Base-by-base conservation (phyloP, 2,329 filamentous ascomycete species). In the Alternaria infectoria region DNA sequence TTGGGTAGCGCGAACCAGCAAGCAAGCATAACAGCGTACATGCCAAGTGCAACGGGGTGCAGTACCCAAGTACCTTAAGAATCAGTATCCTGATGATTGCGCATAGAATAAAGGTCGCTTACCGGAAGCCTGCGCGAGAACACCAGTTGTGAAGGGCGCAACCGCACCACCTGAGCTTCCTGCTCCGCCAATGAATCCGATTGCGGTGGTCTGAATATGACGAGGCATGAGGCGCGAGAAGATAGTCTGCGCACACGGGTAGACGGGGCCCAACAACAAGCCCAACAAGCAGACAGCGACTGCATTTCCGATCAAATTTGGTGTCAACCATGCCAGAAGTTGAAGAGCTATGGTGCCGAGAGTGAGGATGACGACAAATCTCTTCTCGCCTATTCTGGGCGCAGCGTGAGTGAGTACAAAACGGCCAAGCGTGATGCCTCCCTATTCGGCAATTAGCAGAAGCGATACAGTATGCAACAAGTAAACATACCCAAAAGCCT, bases 301-400 rank as follows among this genome's bases (percentile, higher is more conserved):
- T n/a, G 83, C 81, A 50, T 84, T 80, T 26, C 82, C 82, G 59
- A 83, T 82, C 40, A 94, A 82, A 74, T 93, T 92, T 1, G 91
- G 92, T 25, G 94, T 86, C 30, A 88, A 81, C 93, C 93, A 96
- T 10, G 92, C 89, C 25, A 96, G 82, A n/a, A 93, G 78, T 79
- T 96, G 87, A 67, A 95, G 91, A 0, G 86, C 81, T 4, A 88
- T 83, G 0, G 90, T 87, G 4, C 89, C 90, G 6, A 83, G 70
- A 0, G 88, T 85, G 40, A 93, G 84, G 3, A 81, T 79, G 68
- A 90, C 87, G 2, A 95, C 91, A 66, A 90, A 91, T 6, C 78
- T 76, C 74, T 88, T 90, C 81, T 95, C 91, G 54, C 92, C 92
- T 13, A 94, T 78, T 36, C 83, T 85, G 57, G 89, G 86, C 5